These are phyloP conservation scores for Aspergillus neoniger DNA, from an alignment of 2,329 filamentous ascomycete species.

Conservation along the genomic window DNA sequence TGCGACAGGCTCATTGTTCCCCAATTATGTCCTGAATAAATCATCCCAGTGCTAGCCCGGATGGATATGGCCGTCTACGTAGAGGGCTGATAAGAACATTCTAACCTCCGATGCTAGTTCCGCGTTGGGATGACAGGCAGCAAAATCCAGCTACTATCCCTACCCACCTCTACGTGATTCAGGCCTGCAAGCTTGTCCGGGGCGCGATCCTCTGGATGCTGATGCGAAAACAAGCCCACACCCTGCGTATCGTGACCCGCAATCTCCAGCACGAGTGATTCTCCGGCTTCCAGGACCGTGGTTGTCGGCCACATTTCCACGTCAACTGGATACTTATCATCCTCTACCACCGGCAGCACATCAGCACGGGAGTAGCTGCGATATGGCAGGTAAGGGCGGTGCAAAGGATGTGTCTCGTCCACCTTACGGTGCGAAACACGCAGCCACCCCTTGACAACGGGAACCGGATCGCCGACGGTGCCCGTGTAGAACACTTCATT, in stretches of 20 bases:
- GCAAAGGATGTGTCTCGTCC: slow-evolving; percentile 43
- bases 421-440: slow-evolving; percentile 52
- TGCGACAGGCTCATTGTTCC: too few species aligned
- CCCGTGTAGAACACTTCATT: slow-evolving; percentile 56
- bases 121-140: background rate
- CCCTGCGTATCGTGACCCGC: background rate
- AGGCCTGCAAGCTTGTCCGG: background rate
- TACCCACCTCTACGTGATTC: background rate
- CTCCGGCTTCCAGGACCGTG: slow-evolving; percentile 28
- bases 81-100: too few species aligned
- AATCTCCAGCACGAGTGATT: slow-evolving; percentile 16
- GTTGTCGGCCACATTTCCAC: slow-evolving; percentile 41
- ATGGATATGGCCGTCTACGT: background rate
- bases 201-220: background rate
- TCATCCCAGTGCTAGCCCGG: too few species aligned
- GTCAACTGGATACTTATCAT: slow-evolving; percentile 51
- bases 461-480: slow-evolving; percentile 55
- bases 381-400: slow-evolving; percentile 48
- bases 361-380: slow-evolving; percentile 48
- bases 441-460: slow-evolving; percentile 56
- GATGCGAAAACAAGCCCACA: background rate
- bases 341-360: slow-evolving; percentile 46
- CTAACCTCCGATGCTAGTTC: background rate
- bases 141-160: background rate
- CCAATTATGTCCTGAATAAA: too few species aligned